Evolutionary conservation across 176 grass and related monocot species (phyloP).

Genomic region (Juncus inflexus): DNA sequence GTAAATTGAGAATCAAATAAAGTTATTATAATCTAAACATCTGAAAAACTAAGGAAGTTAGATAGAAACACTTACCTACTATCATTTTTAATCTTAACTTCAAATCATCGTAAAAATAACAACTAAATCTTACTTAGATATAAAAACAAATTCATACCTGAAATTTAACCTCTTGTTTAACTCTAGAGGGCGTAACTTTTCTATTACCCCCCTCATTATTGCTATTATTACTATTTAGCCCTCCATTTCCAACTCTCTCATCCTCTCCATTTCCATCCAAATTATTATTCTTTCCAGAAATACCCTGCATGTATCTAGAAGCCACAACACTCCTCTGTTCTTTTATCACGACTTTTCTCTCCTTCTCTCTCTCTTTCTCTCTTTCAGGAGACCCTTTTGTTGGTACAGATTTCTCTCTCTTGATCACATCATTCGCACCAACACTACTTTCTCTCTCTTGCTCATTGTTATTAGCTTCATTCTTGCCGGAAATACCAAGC

Average conservation of each 20-base stretch:
- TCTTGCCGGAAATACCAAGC: slow-evolving; percentile 77
- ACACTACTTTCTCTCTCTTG: slow-evolving; percentile 57
- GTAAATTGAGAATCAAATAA: too few species aligned
- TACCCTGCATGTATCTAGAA: slow-evolving; percentile 28
- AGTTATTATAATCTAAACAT: too few species aligned
- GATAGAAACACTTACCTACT: too few species aligned
- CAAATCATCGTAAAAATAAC: neutral
- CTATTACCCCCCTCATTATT: slow-evolving; percentile 45
- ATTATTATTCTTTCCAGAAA: slow-evolving; percentile 16
- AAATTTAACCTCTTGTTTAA: slow-evolving; percentile 60
- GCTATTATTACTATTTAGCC: slow-evolving; percentile 8
- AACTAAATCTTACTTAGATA: neutral
- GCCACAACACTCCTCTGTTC: slow-evolving; percentile 28
- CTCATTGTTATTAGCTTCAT: slow-evolving; percentile 43
- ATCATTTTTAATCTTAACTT: too few species aligned
- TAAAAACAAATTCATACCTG: slow-evolving; percentile 45
- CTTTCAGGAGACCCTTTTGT: too few species aligned
- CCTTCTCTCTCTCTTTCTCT: too few species aligned
- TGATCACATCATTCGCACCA: neutral
- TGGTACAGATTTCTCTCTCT: too few species aligned
- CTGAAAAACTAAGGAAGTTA: too few species aligned
- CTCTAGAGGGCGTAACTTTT: slow-evolving; percentile 26
- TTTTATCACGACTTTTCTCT: slow-evolving; percentile 27
- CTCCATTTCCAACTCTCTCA: slow-evolving; percentile 13
- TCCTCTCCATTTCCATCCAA: slow-evolving; percentile 21